These are phyloP conservation scores for Fomitopsis betulina DNA, from an alignment of 1,284 basidiomycete species.

Conservation along the genomic window DNA sequence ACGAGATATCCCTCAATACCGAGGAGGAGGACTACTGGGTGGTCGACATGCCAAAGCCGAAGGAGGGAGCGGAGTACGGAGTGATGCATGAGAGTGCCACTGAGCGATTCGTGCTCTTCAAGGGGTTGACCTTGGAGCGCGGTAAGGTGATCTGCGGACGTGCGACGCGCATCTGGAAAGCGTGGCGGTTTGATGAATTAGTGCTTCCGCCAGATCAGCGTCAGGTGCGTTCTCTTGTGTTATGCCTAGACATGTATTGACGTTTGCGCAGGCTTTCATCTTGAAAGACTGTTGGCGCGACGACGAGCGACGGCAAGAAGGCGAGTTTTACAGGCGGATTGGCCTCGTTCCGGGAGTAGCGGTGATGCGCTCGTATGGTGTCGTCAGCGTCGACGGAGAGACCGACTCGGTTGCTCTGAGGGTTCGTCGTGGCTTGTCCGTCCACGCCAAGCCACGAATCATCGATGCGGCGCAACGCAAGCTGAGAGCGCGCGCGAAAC, in stretches of 20 bases:
- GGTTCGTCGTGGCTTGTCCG: neutral
- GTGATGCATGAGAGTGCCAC: neutral
- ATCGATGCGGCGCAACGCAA: neutral
- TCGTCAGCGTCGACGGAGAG: neutral
- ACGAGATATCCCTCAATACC: neutral
- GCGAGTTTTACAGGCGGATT: constrained; percentile 6
- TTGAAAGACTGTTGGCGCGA: constrained; percentile 10
- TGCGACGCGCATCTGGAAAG: constrained; percentile 8
- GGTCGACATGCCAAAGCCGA: neutral
- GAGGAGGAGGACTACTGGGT: neutral
- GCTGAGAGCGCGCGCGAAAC: neutral
- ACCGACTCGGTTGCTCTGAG: neutral
- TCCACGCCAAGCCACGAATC: neutral
- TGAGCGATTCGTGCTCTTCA: constrained; percentile 4
- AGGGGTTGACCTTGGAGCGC: neutral
- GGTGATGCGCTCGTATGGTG: constrained; percentile 1
- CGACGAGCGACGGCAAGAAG: constrained; percentile 6
- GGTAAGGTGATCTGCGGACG: constrained; percentile 6
- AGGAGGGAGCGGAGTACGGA: neutral
- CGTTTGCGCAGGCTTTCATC: constrained; percentile 2
- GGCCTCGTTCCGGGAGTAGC: neutral
- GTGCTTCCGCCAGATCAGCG: neutral
- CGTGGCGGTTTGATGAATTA: constrained; percentile 10
- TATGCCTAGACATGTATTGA: neutral
- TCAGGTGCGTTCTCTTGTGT: neutral